Evolutionary conservation across 1,284 basidiomycete species (phyloP).

Genomic region (Rhodotorula sp.): DNA sequence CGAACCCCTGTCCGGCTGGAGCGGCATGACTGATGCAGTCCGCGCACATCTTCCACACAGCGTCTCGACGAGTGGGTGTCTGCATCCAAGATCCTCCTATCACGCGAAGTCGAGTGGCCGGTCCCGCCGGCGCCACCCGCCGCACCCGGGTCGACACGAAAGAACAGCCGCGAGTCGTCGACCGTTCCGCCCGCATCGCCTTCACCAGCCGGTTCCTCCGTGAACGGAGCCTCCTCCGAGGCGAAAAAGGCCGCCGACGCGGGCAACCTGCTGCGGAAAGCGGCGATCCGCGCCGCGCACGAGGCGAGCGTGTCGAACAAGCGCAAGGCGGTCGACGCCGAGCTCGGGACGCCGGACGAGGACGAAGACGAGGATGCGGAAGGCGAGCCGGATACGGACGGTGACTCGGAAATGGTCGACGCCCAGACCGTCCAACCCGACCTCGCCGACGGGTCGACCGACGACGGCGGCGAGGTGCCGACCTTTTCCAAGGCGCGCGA

Average conservation of each 20-base stretch:
- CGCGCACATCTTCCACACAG: slow-evolving; percentile 26
- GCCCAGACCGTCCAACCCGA: slow-evolving; percentile 23
- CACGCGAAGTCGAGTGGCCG: slow-evolving; percentile 91
- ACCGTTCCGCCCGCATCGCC: slow-evolving; percentile 44
- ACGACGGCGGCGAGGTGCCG: slow-evolving; percentile 50
- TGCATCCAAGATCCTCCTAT: slow-evolving; percentile 77
- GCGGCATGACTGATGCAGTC: background rate
- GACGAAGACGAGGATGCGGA: slow-evolving; percentile 49
- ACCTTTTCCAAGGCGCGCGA: slow-evolving; percentile 89
- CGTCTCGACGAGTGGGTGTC: slow-evolving; percentile 98
- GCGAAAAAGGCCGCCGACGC: slow-evolving; percentile 71
- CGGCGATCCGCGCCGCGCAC: slow-evolving; percentile 41
- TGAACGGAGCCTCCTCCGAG: slow-evolving; percentile 45
- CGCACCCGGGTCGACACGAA: slow-evolving; percentile 33
- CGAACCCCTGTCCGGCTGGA: too few relatives aligned
- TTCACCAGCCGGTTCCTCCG: slow-evolving; percentile 21
- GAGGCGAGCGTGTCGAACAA: slow-evolving; percentile 32
- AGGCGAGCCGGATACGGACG: slow-evolving; percentile 44
- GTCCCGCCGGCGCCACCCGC: slow-evolving; percentile 48
- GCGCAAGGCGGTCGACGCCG: slow-evolving; percentile 31
- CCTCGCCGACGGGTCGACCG: slow-evolving; percentile 16
- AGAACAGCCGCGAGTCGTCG: slow-evolving; percentile 30
- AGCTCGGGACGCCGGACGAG: slow-evolving; percentile 34
- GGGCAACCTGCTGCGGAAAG: slow-evolving; percentile 47
- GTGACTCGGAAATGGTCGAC: slow-evolving; percentile 55